Percentiles rank a stretch among this genome's conserved stretches.
These are phyloP conservation scores for Eucalyptus regnans DNA, from an alignment of 345 rosid genomes.

Conservation along the genomic window DNA sequence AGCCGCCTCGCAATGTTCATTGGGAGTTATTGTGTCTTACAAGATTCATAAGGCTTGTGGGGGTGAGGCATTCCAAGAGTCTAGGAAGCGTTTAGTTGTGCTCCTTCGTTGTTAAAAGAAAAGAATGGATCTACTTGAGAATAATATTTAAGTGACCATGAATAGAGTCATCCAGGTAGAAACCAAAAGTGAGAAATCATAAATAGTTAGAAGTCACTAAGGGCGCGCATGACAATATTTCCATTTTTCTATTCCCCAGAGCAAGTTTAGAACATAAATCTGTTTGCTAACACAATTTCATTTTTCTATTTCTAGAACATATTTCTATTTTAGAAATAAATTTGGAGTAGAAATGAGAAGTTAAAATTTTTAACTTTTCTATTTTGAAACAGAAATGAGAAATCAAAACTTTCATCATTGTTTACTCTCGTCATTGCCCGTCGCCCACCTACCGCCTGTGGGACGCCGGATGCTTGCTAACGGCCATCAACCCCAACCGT, in stretches of 20 bases:
- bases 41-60: not conserved
- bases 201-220: not conserved
- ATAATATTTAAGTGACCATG: not conserved
- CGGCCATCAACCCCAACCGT: accelerated
- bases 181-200: not conserved
- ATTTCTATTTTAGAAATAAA: accelerated
- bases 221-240: accelerated
- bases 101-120: not conserved
- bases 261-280: accelerated
- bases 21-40: not conserved
- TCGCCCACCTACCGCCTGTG: accelerated
- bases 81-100: not conserved
- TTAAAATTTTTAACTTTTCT: no score
- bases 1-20: not conserved
- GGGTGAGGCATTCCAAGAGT: not conserved
- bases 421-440: accelerated
- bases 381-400: no score
- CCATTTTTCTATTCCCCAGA: accelerated
- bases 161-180: not conserved
- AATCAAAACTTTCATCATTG: accelerated
- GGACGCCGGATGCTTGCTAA: accelerated
- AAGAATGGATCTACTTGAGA: not conserved
- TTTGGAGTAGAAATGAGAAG: accelerated
- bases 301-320: accelerated
- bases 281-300: accelerated